A percentile compares a stretch with the other conserved stretches of the same genome.
phyloP scores from a whole-genome alignment of 306 rosid species.

The Cicer pinnatifidum region DNA sequence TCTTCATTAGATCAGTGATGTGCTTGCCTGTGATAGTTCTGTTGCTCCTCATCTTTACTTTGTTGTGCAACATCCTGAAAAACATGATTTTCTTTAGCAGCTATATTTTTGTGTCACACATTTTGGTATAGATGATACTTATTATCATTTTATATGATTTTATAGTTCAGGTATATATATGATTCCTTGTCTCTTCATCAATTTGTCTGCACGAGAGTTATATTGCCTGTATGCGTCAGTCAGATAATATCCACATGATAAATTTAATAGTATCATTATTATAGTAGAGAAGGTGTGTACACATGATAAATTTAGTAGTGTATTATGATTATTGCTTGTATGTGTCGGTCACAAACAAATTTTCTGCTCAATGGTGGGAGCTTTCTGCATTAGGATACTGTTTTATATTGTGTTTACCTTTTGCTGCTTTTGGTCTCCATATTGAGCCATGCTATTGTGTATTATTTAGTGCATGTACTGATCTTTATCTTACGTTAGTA shows the following conservation, averaged over 20 bases:
- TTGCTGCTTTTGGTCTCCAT: conserved; percentile 35
- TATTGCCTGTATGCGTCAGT: conserved; percentile 18
- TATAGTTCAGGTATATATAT: neutral
- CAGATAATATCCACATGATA: conserved; percentile 34
- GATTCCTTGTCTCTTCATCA: conserved; percentile 22
- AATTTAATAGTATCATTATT: conserved; percentile 23
- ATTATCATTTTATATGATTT: conserved; percentile 22
- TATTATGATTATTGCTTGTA: conserved; percentile 12
- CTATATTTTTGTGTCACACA: neutral
- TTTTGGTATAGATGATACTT: neutral
- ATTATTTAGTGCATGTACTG: conserved; percentile 49
- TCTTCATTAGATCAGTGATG: conserved; percentile 8
- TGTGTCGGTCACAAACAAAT: conserved; percentile 3
- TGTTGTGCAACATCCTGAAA: conserved; percentile 13
- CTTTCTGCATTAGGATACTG: conserved; percentile 5
- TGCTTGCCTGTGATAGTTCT: conserved; percentile 10
- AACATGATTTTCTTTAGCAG: conserved; percentile 10
- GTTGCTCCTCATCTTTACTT: conserved; percentile 40
- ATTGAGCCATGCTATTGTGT: conserved; percentile 34
- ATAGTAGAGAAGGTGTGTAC: conserved; percentile 4
- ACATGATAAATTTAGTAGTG: conserved; percentile 29
- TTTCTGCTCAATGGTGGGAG: conserved; percentile 17
- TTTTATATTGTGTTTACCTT: conserved; percentile 27
- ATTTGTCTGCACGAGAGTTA: conserved; percentile 31
- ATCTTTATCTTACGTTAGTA: conserved; percentile 76